phyloP scores from a whole-genome alignment of 768 basidiomycete species.

The Calocybe indica region DNA sequence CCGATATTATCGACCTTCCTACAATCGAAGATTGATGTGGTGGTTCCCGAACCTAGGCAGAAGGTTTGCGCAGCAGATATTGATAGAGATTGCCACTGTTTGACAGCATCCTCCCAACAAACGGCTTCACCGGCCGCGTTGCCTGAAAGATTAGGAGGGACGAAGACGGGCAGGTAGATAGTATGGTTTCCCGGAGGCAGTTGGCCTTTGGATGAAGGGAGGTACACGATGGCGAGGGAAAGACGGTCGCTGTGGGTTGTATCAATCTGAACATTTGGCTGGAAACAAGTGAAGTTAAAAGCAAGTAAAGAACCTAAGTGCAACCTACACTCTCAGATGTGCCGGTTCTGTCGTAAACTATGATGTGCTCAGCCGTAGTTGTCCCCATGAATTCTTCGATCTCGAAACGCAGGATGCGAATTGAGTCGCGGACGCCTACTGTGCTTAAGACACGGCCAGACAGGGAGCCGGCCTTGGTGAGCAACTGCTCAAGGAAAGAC shows the following conservation, averaged over 20 bases:
- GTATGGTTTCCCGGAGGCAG: slow-evolving; percentile 26
- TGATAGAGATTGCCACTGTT: slow-evolving; percentile 32
- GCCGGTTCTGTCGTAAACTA: slow-evolving; percentile 33
- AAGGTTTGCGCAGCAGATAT: slow-evolving; percentile 22
- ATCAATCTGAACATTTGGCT: slow-evolving; percentile 33
- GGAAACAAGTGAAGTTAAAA: slow-evolving; percentile 26
- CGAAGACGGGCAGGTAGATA: slow-evolving; percentile 55
- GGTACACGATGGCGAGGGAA: slow-evolving; percentile 64
- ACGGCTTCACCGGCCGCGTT: no score
- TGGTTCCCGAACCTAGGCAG: slow-evolving; percentile 6
- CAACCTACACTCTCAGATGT: slow-evolving; percentile 16
- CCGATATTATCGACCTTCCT: slow-evolving; percentile 38
- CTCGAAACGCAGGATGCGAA: slow-evolving; percentile 23
- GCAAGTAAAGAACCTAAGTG: slow-evolving; percentile 28
- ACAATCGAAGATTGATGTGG: slow-evolving; percentile 38
- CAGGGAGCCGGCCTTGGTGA: slow-evolving; percentile 26
- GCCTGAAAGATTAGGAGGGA: slow-evolving; percentile 16
- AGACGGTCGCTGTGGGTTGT: slow-evolving; percentile 27
- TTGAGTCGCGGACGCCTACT: slow-evolving; percentile 15
- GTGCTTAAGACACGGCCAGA: slow-evolving; percentile 26
- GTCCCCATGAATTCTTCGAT: slow-evolving; percentile 13
- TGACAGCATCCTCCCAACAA: no score
- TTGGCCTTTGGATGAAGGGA: slow-evolving; percentile 42
- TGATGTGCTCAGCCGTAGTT: slow-evolving; percentile 23
- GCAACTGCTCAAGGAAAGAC: neutral